Percentiles rank a stretch among this genome's conserved stretches.
phyloP scores from a whole-genome alignment of 805 yeast genomes.

The Brettanomyces custersianus region DNA sequence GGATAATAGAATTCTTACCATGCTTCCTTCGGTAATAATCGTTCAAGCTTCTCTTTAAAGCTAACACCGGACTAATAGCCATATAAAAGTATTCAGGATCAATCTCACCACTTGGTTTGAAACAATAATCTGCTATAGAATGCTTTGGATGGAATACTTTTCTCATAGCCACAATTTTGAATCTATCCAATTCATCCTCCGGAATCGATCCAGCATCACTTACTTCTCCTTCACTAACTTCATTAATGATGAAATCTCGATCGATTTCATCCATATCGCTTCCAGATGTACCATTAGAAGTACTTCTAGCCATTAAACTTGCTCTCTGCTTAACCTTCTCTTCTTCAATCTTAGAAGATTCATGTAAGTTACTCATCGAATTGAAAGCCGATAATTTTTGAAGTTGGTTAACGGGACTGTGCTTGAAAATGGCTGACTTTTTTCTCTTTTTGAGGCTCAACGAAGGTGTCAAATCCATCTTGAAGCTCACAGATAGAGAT shows the following conservation, averaged over 20 bases:
- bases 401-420: conserved; percentile 19
- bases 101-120: conserved; percentile 9
- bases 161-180: conserved; percentile 14
- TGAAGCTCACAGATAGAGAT: conserved; percentile 23
- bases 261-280: conserved; percentile 5
- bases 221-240: conserved; percentile 5
- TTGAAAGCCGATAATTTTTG: conserved; percentile 13
- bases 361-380: not conserved
- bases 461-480: conserved; percentile 20
- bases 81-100: conserved; percentile 8
- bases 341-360: not conserved
- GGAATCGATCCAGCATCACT: conserved; percentile 8
- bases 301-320: not conserved
- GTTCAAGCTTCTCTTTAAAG: conserved; percentile 3
- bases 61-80: conserved; percentile 11
- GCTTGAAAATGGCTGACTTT: conserved; percentile 16
- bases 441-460: conserved; percentile 16
- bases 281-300: not conserved
- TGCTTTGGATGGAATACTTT: conserved; percentile 20
- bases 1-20: not conserved
- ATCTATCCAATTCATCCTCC: conserved; percentile 19
- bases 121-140: conserved; percentile 18
- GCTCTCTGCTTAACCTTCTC: not conserved
- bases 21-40: not conserved
- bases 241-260: conserved; percentile 2